Evolutionary conservation across 2,329 filamentous ascomycete species (phyloP).

Genomic region (Ophiostoma sp.): DNA sequence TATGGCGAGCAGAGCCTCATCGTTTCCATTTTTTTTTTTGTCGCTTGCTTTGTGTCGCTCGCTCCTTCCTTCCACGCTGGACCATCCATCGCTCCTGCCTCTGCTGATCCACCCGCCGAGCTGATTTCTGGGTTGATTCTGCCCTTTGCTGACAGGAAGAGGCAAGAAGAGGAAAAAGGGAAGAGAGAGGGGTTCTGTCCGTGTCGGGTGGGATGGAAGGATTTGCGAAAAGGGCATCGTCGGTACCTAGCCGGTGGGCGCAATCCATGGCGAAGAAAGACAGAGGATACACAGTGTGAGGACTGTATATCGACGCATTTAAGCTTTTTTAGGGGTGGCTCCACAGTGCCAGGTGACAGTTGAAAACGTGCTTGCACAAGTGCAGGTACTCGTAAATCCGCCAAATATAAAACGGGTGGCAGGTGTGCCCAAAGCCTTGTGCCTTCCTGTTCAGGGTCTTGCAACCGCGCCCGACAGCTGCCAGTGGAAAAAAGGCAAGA

Average conservation of each 20-base stretch:
- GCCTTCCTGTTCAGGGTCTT: constrained; percentile 14
- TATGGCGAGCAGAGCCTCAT: constrained; percentile 9
- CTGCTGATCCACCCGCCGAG: neutral
- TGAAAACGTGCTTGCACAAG: neutral
- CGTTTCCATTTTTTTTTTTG: neutral
- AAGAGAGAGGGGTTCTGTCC: neutral
- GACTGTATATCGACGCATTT: neutral
- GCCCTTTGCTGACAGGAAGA: neutral
- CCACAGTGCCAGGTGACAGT: neutral
- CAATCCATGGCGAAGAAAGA: neutral
- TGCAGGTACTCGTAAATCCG: neutral
- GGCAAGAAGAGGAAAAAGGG: neutral
- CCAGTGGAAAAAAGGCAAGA: neutral
- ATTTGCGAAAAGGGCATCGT: neutral
- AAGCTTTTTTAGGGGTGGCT: neutral
- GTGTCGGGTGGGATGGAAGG: neutral
- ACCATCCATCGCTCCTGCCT: neutral
- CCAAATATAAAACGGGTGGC: neutral
- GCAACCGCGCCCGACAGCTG: neutral
- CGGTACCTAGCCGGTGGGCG: neutral
- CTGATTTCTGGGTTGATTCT: neutral
- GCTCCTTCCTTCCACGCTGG: neutral
- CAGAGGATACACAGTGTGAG: neutral
- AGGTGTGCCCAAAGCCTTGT: constrained; percentile 2
- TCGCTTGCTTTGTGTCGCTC: neutral